Evolutionary conservation across 2,329 filamentous ascomycete species (phyloP).

Genomic region (Hypoxylon sp.): DNA sequence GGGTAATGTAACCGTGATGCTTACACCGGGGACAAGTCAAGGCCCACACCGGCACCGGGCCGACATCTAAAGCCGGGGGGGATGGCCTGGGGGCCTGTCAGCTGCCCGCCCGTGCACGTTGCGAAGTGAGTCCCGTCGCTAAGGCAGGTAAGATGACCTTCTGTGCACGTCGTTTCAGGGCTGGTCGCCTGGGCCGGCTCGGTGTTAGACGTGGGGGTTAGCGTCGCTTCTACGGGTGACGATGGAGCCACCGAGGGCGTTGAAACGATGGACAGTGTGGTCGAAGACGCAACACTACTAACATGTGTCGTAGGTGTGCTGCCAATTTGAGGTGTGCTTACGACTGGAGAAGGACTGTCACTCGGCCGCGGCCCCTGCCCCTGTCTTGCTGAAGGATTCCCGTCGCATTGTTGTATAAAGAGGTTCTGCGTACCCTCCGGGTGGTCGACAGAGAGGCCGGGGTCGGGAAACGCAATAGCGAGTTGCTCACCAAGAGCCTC

Average conservation of each 20-base stretch:
- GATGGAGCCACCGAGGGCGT: background rate
- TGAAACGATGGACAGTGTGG: slow-evolving; percentile 3
- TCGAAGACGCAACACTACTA: background rate
- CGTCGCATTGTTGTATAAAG: slow-evolving; percentile 49
- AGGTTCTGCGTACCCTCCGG: slow-evolving; percentile 51
- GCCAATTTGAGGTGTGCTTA: slow-evolving; percentile 12
- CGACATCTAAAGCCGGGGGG: slow-evolving; percentile 42
- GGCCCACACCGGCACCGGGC: slow-evolving; percentile 37
- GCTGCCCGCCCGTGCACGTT: slow-evolving; percentile 43
- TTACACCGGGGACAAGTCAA: slow-evolving; percentile 39
- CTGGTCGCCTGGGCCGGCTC: slow-evolving; percentile 5
- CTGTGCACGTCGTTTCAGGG: slow-evolving; percentile 27
- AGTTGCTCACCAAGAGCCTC: slow-evolving; percentile 58
- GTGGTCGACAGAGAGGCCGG: slow-evolving; percentile 66
- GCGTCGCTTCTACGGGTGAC: background rate
- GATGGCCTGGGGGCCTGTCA: slow-evolving; percentile 39
- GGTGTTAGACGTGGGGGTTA: slow-evolving; percentile 6
- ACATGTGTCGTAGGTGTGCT: slow-evolving; percentile 1
- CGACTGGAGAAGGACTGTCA: background rate
- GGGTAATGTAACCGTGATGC: background rate
- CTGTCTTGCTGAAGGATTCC: slow-evolving; percentile 45
- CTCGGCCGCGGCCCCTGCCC: background rate
- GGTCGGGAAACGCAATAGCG: slow-evolving; percentile 69
- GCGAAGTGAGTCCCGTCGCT: slow-evolving; percentile 42
- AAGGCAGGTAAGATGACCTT: slow-evolving; percentile 46